phyloP scores from a whole-genome alignment of 495 filamentous ascomycete genomes.

The Annulohypoxylon maeteangense region DNA sequence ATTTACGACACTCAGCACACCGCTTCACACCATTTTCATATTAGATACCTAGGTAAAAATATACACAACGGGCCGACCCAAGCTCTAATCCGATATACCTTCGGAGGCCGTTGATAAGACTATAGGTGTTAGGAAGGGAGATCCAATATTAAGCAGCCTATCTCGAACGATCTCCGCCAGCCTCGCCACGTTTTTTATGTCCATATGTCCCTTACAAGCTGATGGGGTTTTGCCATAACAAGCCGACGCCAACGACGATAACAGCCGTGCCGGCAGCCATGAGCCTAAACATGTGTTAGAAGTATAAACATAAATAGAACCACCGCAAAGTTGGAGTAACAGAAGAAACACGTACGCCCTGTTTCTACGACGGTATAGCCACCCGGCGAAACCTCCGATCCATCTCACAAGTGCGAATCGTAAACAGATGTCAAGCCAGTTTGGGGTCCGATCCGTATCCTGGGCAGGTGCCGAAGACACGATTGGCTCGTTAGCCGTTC shows the following conservation, averaged over 20 bases:
- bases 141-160: not conserved
- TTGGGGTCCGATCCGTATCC: not conserved
- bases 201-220: conserved; percentile 2
- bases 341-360: conserved; percentile 35
- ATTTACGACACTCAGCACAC: not conserved
- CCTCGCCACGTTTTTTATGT: not conserved
- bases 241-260: conserved; percentile 29
- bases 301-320: not conserved
- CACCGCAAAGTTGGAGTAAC: not conserved
- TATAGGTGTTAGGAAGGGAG: conserved; percentile 7
- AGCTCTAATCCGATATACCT: not conserved
- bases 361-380: conserved; percentile 41
- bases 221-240: conserved; percentile 28
- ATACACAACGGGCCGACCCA: conserved; percentile 19
- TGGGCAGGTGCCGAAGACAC: conserved; percentile 16
- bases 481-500: conserved; percentile 16
- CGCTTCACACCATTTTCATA: not conserved
- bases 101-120: not conserved
- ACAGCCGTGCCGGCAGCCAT: conserved; percentile 25
- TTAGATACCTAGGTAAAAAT: conserved; percentile 8
- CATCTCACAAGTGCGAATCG: conserved; percentile 37
- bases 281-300: conserved; percentile 23
- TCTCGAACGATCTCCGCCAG: conserved; percentile 19
- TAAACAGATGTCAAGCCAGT: conserved; percentile 38
- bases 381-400: conserved; percentile 39